Conservation (phyloP, 2,329 filamentous ascomycete species). For the Penicillium corylophilum region DNA sequence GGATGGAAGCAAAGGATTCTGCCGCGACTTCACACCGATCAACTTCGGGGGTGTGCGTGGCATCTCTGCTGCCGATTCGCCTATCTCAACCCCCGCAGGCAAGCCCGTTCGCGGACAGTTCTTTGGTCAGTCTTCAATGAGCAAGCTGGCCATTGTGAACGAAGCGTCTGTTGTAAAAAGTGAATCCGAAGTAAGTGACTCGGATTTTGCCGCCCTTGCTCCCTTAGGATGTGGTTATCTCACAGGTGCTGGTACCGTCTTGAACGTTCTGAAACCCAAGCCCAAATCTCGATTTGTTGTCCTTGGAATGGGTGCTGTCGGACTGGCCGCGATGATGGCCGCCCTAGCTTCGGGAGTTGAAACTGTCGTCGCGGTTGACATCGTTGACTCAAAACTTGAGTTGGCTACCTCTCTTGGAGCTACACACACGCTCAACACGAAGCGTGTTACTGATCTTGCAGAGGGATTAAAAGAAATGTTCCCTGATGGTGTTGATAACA, state of each 20-base stretch:
- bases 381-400: slow-evolving; percentile 43
- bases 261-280: slow-evolving; percentile 29
- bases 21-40: slow-evolving; percentile 18
- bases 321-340: slow-evolving; percentile 21
- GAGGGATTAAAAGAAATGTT: slow-evolving; percentile 28
- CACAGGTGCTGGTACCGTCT: slow-evolving; percentile 34
- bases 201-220: slow-evolving; percentile 28
- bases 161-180: slow-evolving; percentile 33
- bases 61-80: slow-evolving; percentile 15
- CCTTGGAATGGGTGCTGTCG: slow-evolving; percentile 32
- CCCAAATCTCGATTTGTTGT: slow-evolving; percentile 22
- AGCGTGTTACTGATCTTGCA: slow-evolving; percentile 26
- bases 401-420: slow-evolving; percentile 49
- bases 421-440: slow-evolving; percentile 42
- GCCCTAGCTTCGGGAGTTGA: slow-evolving; percentile 20
- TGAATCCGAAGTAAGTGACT: slow-evolving; percentile 3
- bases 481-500: slow-evolving; percentile 27
- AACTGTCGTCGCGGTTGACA: slow-evolving; percentile 48
- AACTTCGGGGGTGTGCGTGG: slow-evolving; percentile 28
- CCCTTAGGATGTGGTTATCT: slow-evolving; percentile 34
- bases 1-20: slow-evolving; percentile 20
- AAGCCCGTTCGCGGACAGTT: slow-evolving; percentile 30
- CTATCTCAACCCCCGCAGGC: slow-evolving; percentile 20
- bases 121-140: slow-evolving; percentile 38
- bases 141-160: slow-evolving; percentile 30